Conservation (phyloP, 805 yeast genomes). For the Monosporozyma siamensis region DNA sequence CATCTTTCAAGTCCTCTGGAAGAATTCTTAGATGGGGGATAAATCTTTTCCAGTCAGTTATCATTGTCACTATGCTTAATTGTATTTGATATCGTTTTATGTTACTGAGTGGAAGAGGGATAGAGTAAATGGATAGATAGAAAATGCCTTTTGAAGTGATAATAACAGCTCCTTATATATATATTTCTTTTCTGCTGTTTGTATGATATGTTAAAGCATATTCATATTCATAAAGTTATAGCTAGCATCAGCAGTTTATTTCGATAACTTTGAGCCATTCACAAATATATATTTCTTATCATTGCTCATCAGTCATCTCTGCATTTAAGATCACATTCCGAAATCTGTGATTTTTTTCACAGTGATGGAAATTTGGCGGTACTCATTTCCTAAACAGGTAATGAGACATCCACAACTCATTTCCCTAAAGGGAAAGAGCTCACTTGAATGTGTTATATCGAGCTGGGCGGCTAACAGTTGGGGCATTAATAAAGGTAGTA, state of each 20-base stretch:
- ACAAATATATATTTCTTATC: too few relatives aligned
- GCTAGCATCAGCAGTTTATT: background rate
- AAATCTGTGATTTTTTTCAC: too few relatives aligned
- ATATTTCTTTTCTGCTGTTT: too few relatives aligned
- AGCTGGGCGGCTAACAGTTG: too few relatives aligned
- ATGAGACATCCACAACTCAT: background rate
- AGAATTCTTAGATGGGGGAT: constrained; percentile 23
- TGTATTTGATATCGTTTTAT: too few relatives aligned
- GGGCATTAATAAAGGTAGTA: too few relatives aligned
- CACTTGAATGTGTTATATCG: background rate
- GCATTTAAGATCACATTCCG: too few relatives aligned
- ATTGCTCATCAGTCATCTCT: background rate
- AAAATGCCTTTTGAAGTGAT: too few relatives aligned
- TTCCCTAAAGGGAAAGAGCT: background rate
- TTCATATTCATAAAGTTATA: constrained; percentile 1
- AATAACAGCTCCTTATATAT: too few relatives aligned
- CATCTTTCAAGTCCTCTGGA: constrained; percentile 7
- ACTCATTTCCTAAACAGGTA: background rate
- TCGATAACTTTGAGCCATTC: too few relatives aligned
- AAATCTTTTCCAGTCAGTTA: constrained; percentile 12
- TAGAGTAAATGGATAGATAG: too few relatives aligned
- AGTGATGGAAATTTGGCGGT: background rate
- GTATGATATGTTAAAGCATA: too few relatives aligned
- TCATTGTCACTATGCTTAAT: background rate
- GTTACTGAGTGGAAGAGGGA: background rate